Conservation (phyloP, 2,329 filamentous ascomycete genomes). For the Fusarium sp. region DNA sequence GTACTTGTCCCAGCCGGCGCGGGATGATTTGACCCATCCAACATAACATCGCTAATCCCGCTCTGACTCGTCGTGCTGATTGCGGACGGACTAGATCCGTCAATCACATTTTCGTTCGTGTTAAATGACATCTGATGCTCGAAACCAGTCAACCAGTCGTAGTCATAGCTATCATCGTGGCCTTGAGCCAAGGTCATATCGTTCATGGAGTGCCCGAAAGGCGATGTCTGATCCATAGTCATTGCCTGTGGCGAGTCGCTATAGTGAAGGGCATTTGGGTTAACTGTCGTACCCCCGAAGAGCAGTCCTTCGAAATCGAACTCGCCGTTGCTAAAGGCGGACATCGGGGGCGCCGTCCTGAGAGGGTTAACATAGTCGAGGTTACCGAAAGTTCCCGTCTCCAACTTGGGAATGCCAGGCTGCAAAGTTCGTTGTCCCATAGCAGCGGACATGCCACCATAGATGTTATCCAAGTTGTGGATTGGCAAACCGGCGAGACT, state of each 20-base stretch:
- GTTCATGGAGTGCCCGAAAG: conserved; percentile 65
- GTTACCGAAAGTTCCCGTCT: conserved; percentile 74
- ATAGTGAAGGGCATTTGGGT: conserved; percentile 82
- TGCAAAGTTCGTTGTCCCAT: conserved; percentile 72
- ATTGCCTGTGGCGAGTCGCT: conserved; percentile 77
- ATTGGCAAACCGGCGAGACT: conserved; percentile 75
- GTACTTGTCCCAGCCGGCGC: conserved; percentile 62
- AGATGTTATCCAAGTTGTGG: conserved; percentile 68
- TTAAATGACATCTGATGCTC: conserved; percentile 79
- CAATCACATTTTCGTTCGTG: conserved; percentile 80
- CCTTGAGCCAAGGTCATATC: conserved; percentile 66
- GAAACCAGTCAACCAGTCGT: conserved; percentile 81
- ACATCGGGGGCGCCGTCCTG: conserved; percentile 76
- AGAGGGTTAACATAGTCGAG: conserved; percentile 74
- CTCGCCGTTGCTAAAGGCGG: conserved; percentile 67
- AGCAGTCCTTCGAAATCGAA: conserved; percentile 61
- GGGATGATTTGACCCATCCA: conserved; percentile 78
- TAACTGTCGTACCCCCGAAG: conserved; percentile 75
- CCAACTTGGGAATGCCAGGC: conserved; percentile 81
- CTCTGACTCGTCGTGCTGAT: conserved; percentile 95
- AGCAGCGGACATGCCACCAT: conserved; percentile 75
- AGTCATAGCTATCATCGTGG: conserved; percentile 75
- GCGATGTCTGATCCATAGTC: conserved; percentile 68
- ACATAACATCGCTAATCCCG: conserved; percentile 89
- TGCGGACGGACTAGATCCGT: conserved; percentile 93